Evolutionary conservation across 2,329 filamentous ascomycete species (phyloP), one percentile per base, ranked within the genome.

Genomic region (Colletotrichum orbiculare): DNA sequence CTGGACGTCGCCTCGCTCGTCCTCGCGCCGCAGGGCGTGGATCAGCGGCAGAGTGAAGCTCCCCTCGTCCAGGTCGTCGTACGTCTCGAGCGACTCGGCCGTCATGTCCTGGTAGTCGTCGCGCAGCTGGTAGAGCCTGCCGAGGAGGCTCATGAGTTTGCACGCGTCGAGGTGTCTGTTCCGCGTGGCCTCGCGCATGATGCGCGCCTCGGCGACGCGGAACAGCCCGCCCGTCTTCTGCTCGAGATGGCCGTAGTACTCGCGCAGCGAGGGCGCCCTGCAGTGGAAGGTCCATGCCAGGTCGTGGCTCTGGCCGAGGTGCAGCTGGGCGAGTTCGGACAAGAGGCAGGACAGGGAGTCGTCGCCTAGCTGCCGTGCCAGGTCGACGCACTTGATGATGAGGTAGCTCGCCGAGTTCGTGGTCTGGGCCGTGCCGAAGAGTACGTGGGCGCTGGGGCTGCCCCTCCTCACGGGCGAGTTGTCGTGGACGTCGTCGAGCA

Each of bases 401-500:
- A 73, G 59, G 64, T 73, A 78, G 8, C 68, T 73, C 0, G 78
- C 73, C 4, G 72, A 71, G 59, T 81, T 80, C 55, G 80, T 75
- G 3, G 76, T 73, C 56, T 79, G 77, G 2, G 71, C 69, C 2
- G 45, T 37, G 0, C 78, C 79, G 66, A 75, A 81, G 7, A 81
- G 69, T 0, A 64, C 66, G 64, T 81, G 78, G 3, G 75, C 68
- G 1, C 76, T 60, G 4, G 77, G 76, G 17, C 69, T 72, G 6
- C 75, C 75, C 5, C 78, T 72, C 3, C 78, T 71, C 2, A 77
- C 60, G 2, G 61, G 37, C 1, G 78, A 78, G 1, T 65, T 59
- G 55, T 80, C 78, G 64, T 81, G 67, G 17, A 81, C 70, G 67
- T 81, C 78, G 54, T 79, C 78, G 3, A 81, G 68, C 34, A 60